Evolutionary conservation across 2,329 filamentous ascomycete genomes (phyloP).

Genomic region (Pseudogymnoascus sp.): DNA sequence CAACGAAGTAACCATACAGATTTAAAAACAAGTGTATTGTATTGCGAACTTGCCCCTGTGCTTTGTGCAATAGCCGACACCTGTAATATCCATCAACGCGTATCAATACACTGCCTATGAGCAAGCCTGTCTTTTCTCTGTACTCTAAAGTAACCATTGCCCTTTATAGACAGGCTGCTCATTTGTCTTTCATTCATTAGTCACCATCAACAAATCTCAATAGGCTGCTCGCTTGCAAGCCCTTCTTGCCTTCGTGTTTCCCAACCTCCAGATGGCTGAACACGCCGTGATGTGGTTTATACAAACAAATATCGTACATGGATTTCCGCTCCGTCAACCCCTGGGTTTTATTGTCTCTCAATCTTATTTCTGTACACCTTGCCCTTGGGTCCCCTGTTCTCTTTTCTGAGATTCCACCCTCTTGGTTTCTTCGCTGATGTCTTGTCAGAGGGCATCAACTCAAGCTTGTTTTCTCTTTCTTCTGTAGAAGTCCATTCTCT

Average conservation of each 20-base stretch:
- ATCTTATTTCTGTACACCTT: too few species aligned
- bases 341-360: neutral
- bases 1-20: neutral
- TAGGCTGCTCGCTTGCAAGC: neutral
- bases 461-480: too few species aligned
- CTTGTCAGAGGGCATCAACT: too few species aligned
- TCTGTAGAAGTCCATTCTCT: neutral
- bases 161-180: too few species aligned
- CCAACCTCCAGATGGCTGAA: neutral
- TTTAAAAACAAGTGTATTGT: neutral
- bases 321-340: neutral
- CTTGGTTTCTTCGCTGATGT: too few species aligned
- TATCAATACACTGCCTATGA: neutral
- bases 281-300: neutral
- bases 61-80: neutral
- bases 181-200: too few species aligned
- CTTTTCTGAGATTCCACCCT: neutral
- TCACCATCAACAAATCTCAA: neutral
- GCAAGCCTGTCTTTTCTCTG: neutral
- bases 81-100: neutral
- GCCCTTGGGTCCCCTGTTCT: too few species aligned
- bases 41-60: neutral
- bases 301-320: conserved; percentile 1
- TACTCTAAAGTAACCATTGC: neutral
- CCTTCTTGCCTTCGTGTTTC: neutral